Conservation (phyloP, 768 basidiomycete species). For the Kwoniella botswanensis region DNA sequence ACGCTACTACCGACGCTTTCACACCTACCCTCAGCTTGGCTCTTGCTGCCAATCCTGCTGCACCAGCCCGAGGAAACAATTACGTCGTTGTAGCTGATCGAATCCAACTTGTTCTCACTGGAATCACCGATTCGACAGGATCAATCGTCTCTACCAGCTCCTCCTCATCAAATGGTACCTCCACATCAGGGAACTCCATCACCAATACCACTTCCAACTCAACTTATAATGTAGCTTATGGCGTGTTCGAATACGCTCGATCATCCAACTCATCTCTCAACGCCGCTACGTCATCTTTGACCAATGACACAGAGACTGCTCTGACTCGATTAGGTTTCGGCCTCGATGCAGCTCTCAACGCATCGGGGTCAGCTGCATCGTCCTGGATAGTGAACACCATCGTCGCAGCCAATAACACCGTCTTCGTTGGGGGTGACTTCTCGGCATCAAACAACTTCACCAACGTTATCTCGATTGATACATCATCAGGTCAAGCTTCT, state of each 20-base stretch:
- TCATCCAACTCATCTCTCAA: constrained; percentile 57
- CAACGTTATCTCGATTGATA: constrained; percentile 76
- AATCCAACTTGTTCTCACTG: constrained; percentile 77
- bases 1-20: constrained; percentile 71
- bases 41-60: constrained; percentile 70
- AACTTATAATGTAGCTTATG: constrained; percentile 65
- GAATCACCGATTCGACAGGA: constrained; percentile 46
- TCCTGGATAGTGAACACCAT: constrained; percentile 46
- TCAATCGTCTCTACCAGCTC: constrained; percentile 11
- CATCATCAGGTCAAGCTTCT: constrained; percentile 62
- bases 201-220: constrained; percentile 36
- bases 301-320: constrained; percentile 73
- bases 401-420: constrained; percentile 69
- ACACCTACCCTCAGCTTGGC: constrained; percentile 75
- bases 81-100: constrained; percentile 85
- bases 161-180: constrained; percentile 27
- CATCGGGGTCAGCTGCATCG: constrained; percentile 24
- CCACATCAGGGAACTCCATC: constrained; percentile 48
- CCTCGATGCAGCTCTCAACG: constrained; percentile 65
- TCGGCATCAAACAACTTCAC: constrained; percentile 63
- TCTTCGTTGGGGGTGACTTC: constrained; percentile 82
- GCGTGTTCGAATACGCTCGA: constrained; percentile 87
- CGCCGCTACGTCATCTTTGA: constrained; percentile 69
- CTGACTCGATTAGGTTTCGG: constrained; percentile 70
- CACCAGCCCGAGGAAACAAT: constrained; percentile 68